Percentiles rank a stretch among this genome's conserved stretches.
Evolutionary conservation across 1,139 yeast species (phyloP).

Genomic region (Pichia sp.): DNA sequence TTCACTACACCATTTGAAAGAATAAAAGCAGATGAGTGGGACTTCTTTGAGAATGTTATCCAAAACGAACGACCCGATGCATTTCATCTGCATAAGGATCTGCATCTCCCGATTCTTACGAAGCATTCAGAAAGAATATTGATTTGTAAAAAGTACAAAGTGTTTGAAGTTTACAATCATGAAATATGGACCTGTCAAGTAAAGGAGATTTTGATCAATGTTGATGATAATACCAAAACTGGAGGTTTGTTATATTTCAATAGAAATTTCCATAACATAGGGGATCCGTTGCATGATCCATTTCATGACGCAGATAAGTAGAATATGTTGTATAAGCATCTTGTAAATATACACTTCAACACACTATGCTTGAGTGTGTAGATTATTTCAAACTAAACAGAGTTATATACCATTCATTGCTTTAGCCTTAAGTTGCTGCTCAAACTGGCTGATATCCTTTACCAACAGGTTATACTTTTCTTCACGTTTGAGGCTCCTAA

Average conservation of each 20-base stretch:
- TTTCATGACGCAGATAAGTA: neutral
- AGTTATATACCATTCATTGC: constrained; percentile 1
- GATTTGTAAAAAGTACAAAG: constrained; percentile 51
- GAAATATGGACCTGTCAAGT: constrained; percentile 83
- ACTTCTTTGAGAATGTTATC: constrained; percentile 15
- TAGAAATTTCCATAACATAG: constrained; percentile 54
- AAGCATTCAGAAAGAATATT: constrained; percentile 53
- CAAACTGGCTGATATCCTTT: constrained; percentile 21
- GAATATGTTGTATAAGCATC: too few species aligned
- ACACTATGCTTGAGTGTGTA: too few species aligned
- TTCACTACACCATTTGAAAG: constrained; percentile 38
- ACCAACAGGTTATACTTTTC: constrained; percentile 20
- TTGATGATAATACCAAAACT: constrained; percentile 26
- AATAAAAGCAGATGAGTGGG: constrained; percentile 31
- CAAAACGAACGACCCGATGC: constrained; percentile 10
- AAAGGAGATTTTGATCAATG: constrained; percentile 38
- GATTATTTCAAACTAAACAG: too few species aligned
- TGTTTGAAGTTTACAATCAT: constrained; percentile 64
- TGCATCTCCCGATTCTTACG: constrained; percentile 48
- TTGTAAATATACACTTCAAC: too few species aligned
- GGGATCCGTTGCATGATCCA: constrained; percentile 26
- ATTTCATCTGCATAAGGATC: constrained; percentile 11
- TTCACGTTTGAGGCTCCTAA: constrained; percentile 21
- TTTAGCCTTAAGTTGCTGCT: constrained; percentile 17
- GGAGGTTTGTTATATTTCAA: constrained; percentile 66